These are phyloP conservation scores for Penicillium sp. DNA, from an alignment of 2,329 filamentous ascomycete species.

Conservation along the genomic window DNA sequence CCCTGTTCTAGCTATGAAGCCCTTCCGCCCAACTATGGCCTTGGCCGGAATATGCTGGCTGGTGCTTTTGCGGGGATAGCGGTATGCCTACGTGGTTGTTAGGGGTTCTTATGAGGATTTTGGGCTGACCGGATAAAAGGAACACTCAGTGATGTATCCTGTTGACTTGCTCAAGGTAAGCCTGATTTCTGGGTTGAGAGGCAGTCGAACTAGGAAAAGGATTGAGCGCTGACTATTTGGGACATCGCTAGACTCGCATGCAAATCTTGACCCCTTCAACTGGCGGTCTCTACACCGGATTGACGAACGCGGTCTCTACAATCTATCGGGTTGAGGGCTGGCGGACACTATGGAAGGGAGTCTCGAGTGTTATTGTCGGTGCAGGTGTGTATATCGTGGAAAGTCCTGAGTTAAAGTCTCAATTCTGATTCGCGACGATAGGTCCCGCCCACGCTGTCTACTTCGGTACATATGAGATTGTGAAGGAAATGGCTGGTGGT, in stretches of 20 bases:
- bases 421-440: conserved; percentile 41
- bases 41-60: conserved; percentile 90
- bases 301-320: conserved; percentile 87
- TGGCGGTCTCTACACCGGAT: conserved; percentile 78
- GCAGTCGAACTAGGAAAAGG: not conserved
- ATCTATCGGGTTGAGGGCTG: conserved; percentile 89
- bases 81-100: conserved; percentile 52
- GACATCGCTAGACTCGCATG: conserved; percentile 76
- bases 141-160: conserved; percentile 98
- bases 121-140: conserved; percentile 52
- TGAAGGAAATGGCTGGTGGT: conserved; percentile 93
- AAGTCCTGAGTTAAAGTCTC: not conserved
- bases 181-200: not conserved
- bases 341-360: conserved; percentile 88
- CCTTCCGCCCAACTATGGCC: conserved; percentile 88
- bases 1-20: conserved; percentile 72
- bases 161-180: conserved; percentile 94
- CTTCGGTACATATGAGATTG: conserved; percentile 95
- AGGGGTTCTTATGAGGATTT: not conserved
- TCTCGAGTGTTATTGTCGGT: conserved; percentile 93
- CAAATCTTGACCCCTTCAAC: conserved; percentile 86
- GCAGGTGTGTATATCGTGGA: conserved; percentile 62
- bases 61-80: conserved; percentile 96
- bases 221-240: conserved; percentile 12
- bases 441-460: conserved; percentile 97